These are phyloP conservation scores for Falciphora oryzae DNA, from an alignment of 2,329 filamentous ascomycete genomes.

Conservation along the genomic window DNA sequence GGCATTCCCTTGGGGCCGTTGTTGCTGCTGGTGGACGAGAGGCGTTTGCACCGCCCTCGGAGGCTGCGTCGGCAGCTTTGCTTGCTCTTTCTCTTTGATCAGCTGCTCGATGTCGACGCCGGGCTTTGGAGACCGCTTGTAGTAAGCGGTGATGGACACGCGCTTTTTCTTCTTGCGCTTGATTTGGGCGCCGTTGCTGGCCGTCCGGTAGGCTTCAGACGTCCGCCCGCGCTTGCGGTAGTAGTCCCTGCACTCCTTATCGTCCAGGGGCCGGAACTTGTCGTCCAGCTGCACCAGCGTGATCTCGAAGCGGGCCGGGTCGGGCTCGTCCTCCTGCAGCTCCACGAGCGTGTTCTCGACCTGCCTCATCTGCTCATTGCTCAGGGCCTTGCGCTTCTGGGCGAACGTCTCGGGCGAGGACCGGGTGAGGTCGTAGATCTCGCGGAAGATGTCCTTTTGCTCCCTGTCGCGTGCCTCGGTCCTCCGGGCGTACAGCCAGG, in stretches of 20 bases:
- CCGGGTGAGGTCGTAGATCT: neutral
- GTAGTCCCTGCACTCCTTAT: constrained; percentile 2
- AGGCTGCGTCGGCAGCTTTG: neutral
- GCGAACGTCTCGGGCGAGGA: neutral
- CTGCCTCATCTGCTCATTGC: constrained; percentile 1
- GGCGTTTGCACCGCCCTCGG: neutral
- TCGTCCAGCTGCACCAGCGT: constrained; percentile 8
- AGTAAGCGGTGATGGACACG: constrained; percentile 8
- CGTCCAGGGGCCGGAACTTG: neutral
- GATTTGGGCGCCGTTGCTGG: constrained; percentile 1
- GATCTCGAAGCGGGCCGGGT: neutral
- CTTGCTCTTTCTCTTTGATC: constrained; percentile 6
- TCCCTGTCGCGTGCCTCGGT: neutral
- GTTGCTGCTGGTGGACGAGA: neutral
- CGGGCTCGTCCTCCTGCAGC: constrained; percentile 2
- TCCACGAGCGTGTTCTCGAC: neutral
- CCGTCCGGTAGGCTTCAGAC: neutral
- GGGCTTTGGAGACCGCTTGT: constrained; percentile 2
- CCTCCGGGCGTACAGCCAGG: constrained; percentile 4
- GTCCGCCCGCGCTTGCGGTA: neutral
- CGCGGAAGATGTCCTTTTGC: neutral
- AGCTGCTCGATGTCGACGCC: constrained; percentile 3
- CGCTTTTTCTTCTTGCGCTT: constrained; percentile 8
- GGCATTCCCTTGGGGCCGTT: no score
- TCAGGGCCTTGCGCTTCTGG: constrained; percentile 1